Evolutionary conservation across 768 basidiomycete genomes (phyloP).

Genomic region (Tricholoma terreum): DNA sequence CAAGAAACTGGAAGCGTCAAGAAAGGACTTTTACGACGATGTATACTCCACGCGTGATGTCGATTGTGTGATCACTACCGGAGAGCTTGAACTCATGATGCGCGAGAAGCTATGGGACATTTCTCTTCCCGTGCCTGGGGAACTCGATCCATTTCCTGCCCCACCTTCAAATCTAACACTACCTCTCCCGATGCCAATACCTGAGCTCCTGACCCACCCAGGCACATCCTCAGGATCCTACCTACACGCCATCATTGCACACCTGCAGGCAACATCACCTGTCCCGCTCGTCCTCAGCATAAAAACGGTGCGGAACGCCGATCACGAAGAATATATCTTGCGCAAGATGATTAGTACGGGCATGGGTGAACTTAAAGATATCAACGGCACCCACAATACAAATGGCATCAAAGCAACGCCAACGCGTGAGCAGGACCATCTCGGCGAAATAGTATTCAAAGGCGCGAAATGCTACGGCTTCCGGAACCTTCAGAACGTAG

Average conservation of each 20-base stretch:
- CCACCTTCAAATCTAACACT: constrained; percentile 5
- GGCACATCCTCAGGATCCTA: constrained; percentile 94
- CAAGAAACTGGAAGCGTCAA: constrained; percentile 97
- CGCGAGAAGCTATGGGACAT: constrained; percentile 80
- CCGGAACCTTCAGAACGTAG: constrained; percentile 94
- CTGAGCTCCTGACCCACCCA: constrained; percentile 71
- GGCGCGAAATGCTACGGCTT: constrained; percentile 98
- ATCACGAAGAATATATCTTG: constrained; percentile 75
- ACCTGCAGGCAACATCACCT: constrained; percentile 41
- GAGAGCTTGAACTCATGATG: constrained; percentile 86
- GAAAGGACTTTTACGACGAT: constrained; percentile 88
- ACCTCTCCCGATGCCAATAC: constrained; percentile 35
- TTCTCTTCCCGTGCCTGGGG: constrained; percentile 50
- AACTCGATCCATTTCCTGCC: constrained; percentile 34
- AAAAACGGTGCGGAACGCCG: constrained; percentile 64
- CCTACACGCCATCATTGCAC: constrained; percentile 71
- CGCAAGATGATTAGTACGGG: constrained; percentile 9
- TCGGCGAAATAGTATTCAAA: constrained; percentile 72
- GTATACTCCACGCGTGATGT: constrained; percentile 84
- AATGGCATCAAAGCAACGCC: constrained; percentile 8
- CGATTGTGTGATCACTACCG: constrained; percentile 96
- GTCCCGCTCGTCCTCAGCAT: constrained; percentile 48
- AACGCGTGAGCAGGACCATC: constrained; percentile 26
- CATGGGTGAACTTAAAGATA: background rate
- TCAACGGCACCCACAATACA: background rate